Evolutionary conservation across 2,329 filamentous ascomycete genomes (phyloP), one percentile per base, ranked within the genome.

Genomic region (Cytospora paraplurivora): DNA sequence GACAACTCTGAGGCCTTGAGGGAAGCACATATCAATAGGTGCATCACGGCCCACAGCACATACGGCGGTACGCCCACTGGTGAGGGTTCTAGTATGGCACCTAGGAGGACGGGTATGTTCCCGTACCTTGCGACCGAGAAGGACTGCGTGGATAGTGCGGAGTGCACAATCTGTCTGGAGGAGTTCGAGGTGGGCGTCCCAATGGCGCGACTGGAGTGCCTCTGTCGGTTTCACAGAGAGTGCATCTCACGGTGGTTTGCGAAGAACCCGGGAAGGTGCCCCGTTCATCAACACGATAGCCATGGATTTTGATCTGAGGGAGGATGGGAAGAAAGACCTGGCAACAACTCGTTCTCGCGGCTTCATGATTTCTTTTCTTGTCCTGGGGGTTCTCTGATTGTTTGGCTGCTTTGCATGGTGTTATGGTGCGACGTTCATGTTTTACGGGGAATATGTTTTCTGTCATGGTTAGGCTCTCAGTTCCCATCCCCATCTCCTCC

Each of bases 101-200:
- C 76, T 49, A 77, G 85, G 21, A 76, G 81, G 62, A 86, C 84
- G 0, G 85, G 85, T 58, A 86, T 89, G 78, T 87, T 88, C 67
- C 82, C 84, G 0, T 89, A 89, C 68, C 67, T 77, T 27, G 86
- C 87, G 1, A 88, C 86, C 11, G 87, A 88, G 70, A 89, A 89
- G 75, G 87, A 89, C 72, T 88, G 85, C 68, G 81, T 87, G n/a
- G 84, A 88, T 67, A 83, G 85, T 63, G 86, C 85, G 4, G 87
- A 89, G 74, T 89, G 86, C 71, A 88, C 85, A 6, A 89, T 89
- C 57, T 89, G 87, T 68, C 77, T 89, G 3, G 87, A 89, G 69
- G 86, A 89, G 71, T 88, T 88, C 66, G 81, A 85, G 64, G 84
- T 83, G 0, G 86, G 86, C 1, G 81, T 83, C 34, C 74, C 80